Evolutionary conservation across 176 grass and related monocot genomes (phyloP), one percentile per base, ranked within the genome.

Genomic region (Phoenix dactylifera): DNA sequence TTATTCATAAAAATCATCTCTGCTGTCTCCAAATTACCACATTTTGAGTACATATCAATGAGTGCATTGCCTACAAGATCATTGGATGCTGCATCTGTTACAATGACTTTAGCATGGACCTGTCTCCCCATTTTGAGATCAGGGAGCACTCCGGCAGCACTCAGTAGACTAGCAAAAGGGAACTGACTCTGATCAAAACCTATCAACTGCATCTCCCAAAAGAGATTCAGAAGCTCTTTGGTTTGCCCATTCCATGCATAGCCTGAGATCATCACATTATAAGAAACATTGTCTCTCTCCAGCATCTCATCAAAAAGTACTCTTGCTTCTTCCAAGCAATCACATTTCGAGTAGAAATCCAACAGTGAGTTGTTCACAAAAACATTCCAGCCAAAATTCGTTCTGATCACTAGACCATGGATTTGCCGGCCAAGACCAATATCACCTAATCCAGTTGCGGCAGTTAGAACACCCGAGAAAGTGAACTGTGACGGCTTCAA

Each of bases 321-420:
- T 59, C 55, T 64, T 54, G 82, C 71, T 63, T 87, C 76, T 49
- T 51, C 30, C 69, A 84, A 52, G 59, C 63, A 74, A 68, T 82
- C 68, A 7, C 83, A 76, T 76, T 95, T 95, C 5, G 77, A 84
- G 77, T 95, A 95, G 55, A 89, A 89, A 84, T 89, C 86, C 49
- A 95, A 74, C 74, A 95, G 52, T 7, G 86, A 76, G 51, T 95
- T 95, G 68, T 64, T 89, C 48, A 87, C 77, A 52, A 89, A 86
- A 49, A 90, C 86, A 51, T 89, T 77, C 76, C 59, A 44, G 12
- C 26, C 18, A 19, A 87, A 78, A 49, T 68, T 89, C 49, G 66
- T 28, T 76, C 67, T 89, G 23, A 72, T 49, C 55, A 87, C 16
- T 3, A 87, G 83, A 35, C 80, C 53, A 4, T 96, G 91, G 15